These are phyloP conservation scores for Mantamonas sphyraenae DNA, from an alignment of 78 protist species.

Conservation along the genomic window DNA sequence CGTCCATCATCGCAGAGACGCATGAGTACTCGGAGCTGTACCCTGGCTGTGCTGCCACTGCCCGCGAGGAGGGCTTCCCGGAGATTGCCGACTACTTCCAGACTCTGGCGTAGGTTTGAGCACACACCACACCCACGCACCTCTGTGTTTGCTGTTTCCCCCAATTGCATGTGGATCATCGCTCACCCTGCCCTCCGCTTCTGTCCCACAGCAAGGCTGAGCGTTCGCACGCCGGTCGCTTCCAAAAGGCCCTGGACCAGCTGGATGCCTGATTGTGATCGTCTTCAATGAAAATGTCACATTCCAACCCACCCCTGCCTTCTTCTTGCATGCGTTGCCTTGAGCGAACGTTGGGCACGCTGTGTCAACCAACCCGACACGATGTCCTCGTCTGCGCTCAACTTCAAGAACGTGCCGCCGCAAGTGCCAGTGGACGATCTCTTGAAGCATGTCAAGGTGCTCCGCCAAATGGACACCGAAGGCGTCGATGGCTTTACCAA, in stretches of 20 bases:
- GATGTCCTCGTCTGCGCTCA: no score
- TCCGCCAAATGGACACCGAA: no score
- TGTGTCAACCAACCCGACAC: no score
- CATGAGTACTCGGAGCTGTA: constrained; percentile 30
- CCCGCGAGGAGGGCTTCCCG: constrained; percentile 20
- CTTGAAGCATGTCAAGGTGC: no score
- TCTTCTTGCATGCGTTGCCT: no score
- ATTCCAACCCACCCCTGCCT: no score
- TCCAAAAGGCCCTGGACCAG: constrained; percentile 5
- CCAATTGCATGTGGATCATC: background rate
- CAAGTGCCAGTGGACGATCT: no score
- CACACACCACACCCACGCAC: background rate
- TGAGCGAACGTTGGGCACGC: no score
- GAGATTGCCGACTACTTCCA: background rate
- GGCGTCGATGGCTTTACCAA: no score
- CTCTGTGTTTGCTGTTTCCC: background rate
- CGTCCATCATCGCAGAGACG: constrained; percentile 18
- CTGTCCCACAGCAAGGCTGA: constrained; percentile 7
- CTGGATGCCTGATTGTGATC: no score
- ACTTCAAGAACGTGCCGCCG: no score
- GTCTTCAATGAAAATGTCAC: no score
- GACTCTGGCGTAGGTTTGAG: background rate
- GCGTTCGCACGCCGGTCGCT: constrained; percentile 1
- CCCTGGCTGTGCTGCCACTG: constrained; percentile 2
- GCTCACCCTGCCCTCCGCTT: background rate